phyloP scores from a whole-genome alignment of 768 basidiomycete species.

The Mrakia gelida region DNA sequence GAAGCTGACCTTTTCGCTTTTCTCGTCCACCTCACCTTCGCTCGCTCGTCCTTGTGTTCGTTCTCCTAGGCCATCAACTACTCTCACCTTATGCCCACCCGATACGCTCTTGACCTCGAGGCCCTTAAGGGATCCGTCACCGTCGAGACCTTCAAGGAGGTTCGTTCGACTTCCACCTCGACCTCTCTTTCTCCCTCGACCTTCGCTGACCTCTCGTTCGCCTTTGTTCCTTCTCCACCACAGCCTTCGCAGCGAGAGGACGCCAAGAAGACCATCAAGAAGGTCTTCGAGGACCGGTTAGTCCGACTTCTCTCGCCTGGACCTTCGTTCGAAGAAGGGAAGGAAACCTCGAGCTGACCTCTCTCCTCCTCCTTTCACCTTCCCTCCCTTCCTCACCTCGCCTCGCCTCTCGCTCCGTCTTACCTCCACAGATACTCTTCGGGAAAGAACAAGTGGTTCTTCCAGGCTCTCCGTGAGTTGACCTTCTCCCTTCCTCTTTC shows the following conservation, averaged over 20 bases:
- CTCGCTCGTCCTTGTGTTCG: neutral
- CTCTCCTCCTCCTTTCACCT: neutral
- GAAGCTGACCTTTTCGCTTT: neutral
- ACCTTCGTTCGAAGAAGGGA: neutral
- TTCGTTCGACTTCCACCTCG: constrained; percentile 32
- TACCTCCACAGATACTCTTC: constrained; percentile 43
- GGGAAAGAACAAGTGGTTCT: constrained; percentile 99
- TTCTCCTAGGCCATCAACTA: constrained; percentile 81
- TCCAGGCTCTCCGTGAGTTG: constrained; percentile 58
- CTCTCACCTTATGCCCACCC: constrained; percentile 98
- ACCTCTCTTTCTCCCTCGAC: neutral
- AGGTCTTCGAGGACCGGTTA: constrained; percentile 93
- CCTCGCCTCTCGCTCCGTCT: neutral
- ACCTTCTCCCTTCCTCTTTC: neutral
- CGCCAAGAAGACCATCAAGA: constrained; percentile 93
- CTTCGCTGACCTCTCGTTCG: neutral
- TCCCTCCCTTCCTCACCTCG: neutral
- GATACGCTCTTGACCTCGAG: constrained; percentile 96
- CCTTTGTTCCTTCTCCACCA: too few species aligned
- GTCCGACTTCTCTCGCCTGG: neutral
- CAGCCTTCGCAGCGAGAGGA: constrained; percentile 81
- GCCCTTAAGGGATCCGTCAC: constrained; percentile 80
- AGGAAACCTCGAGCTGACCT: neutral
- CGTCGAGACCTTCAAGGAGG: constrained; percentile 89
- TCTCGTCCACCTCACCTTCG: neutral